These are phyloP conservation scores for Dimocarpus longan DNA, from an alignment of 345 rosid species.

Conservation along the genomic window DNA sequence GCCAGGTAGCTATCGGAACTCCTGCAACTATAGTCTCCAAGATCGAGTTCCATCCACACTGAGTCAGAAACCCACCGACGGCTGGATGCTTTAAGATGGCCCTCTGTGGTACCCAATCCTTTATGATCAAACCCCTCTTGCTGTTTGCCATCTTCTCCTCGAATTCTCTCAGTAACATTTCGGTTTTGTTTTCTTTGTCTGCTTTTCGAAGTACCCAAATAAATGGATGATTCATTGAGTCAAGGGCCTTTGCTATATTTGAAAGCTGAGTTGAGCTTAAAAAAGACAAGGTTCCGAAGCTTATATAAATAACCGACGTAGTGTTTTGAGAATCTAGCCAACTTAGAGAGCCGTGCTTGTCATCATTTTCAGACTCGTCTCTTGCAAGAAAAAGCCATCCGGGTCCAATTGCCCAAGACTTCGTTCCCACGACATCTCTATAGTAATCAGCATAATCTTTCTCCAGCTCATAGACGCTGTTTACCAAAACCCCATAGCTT, in stretches of 20 bases:
- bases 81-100: background rate
- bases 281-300: background rate
- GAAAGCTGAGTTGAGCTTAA: background rate
- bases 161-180: background rate
- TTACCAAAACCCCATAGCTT: background rate
- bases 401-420: background rate
- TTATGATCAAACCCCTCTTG: background rate
- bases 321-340: conserved; percentile 1
- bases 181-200: background rate
- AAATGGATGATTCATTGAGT: background rate
- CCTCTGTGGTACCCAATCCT: background rate
- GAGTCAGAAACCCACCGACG: background rate
- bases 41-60: background rate
- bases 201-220: background rate
- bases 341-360: background rate
- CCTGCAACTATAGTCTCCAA: background rate
- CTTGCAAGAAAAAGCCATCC: too few species aligned
- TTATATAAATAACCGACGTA: background rate
- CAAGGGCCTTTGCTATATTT: background rate
- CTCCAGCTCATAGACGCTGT: background rate
- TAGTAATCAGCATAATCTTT: background rate
- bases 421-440: background rate
- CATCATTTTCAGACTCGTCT: background rate
- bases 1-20: background rate
- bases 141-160: background rate